Base-by-base conservation (phyloP, 495 filamentous ascomycete genomes). In the Evernia prunastri region DNA sequence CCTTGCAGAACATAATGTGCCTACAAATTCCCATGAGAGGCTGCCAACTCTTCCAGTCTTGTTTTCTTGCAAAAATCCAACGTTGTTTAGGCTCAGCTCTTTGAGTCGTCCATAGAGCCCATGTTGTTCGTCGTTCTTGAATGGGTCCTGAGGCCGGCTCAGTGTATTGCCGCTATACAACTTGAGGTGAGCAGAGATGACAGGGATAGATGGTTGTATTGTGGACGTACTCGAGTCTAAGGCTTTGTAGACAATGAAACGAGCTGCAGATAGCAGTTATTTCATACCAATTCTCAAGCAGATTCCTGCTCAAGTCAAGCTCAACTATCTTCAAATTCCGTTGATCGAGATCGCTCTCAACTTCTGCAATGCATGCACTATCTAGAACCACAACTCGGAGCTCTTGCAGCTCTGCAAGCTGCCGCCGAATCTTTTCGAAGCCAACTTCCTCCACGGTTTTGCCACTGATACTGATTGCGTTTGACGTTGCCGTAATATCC, bases 391-490 rank as follows among this genome's bases (percentile, higher is more conserved):
- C 87, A 65, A 91, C 85, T 62, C 81, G 84, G 64, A 97, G 79
- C 69, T 92, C 88, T 56, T 86, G 76, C 29, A 97, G 78, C 72
- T 89, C 81, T 3, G 90, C 87, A 60, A 91, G 85, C 75, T 92
- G 83, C 64, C 82, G 82, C 33, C 88, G 81, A 66, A 96, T 92
- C 79, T 96, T 96, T 60, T 95, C 92, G 71, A 97, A 97, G 51
- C 94, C 94, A 29, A 98, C 84, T 77, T 97, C 95, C 76, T 98
- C 89, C 27, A 89, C 92, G 31, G 94, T 82, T 73, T 98, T 98
- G 23, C 86, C 86, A 56, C 88, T 91, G 67, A 97, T 87, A 36
- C 81, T 70, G 61, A 96, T 89, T 8, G 69, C 61, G 1, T 72
- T 66, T 20, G 66, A 68, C 7, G 74, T 72, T 45, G 71, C 69